These are phyloP conservation scores for Hemisphaericaspora lyxosophila DNA, from an alignment of 1,139 yeast species.

Conservation along the genomic window DNA sequence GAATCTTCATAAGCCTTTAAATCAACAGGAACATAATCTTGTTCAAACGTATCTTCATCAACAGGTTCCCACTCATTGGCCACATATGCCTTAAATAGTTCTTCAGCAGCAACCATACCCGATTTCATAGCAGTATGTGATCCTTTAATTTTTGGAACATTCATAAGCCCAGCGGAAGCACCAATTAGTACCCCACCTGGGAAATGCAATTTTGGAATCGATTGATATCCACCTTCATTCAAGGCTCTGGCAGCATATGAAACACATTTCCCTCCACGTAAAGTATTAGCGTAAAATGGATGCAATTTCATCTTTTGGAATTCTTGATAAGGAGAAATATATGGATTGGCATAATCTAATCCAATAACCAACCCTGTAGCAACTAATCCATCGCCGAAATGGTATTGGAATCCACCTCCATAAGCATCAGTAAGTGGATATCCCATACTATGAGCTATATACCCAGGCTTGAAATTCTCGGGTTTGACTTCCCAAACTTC, in stretches of 20 bases:
- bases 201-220: conserved; percentile 83
- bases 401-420: conserved; percentile 97
- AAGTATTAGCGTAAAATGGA: conserved; percentile 73
- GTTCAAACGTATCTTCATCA: conserved; percentile 48
- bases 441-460: conserved; percentile 86
- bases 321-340: conserved; percentile 91
- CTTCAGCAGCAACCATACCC: conserved; percentile 92
- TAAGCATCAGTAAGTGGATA: conserved; percentile 73
- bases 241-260: conserved; percentile 95
- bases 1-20: conserved; percentile 60
- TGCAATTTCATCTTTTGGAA: conserved; percentile 92
- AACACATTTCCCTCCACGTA: conserved; percentile 87
- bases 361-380: conserved; percentile 91
- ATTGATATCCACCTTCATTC: conserved; percentile 93
- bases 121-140: conserved; percentile 96
- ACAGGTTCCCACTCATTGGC: conserved; percentile 45
- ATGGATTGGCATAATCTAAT: conserved; percentile 89
- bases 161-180: conserved; percentile 93
- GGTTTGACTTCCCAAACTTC: conserved; percentile 97
- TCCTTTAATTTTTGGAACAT: conserved; percentile 97
- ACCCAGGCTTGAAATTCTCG: conserved; percentile 76
- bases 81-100: conserved; percentile 60
- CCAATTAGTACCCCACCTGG: conserved; percentile 97
- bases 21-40: conserved; percentile 43
- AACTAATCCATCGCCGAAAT: conserved; percentile 90